Evolutionary conservation across 2,329 filamentous ascomycete species (phyloP).

Genomic region (Cercospora sp.): DNA sequence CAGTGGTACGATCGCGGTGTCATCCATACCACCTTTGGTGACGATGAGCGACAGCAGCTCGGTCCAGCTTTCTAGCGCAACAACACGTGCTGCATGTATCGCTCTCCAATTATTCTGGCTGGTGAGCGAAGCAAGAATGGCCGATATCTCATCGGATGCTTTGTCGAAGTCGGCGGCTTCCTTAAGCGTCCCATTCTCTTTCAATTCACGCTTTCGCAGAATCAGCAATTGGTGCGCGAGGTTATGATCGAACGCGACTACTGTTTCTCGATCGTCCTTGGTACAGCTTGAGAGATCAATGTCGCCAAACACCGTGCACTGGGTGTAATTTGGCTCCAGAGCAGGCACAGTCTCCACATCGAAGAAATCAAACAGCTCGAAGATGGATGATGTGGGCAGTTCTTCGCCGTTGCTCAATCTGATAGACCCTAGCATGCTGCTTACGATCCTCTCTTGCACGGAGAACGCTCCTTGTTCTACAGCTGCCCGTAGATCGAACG

Average conservation of each 20-base stretch:
- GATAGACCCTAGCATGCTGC: conserved; percentile 74
- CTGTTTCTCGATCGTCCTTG: conserved; percentile 59
- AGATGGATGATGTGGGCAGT: conserved; percentile 71
- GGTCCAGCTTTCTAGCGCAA: conserved; percentile 78
- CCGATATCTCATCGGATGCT: conserved; percentile 60
- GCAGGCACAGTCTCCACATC: conserved; percentile 59
- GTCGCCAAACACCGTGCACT: conserved; percentile 60
- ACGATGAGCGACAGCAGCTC: conserved; percentile 82
- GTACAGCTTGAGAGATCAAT: conserved; percentile 68
- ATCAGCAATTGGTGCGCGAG: conserved; percentile 73
- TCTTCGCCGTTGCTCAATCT: conserved; percentile 65
- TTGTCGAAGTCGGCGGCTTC: conserved; percentile 37
- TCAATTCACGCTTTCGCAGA: conserved; percentile 65
- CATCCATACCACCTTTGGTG: conserved; percentile 75
- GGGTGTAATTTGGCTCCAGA: conserved; percentile 46
- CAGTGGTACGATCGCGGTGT: conserved; percentile 76
- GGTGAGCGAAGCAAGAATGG: conserved; percentile 61
- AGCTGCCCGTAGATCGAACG: conserved; percentile 78
- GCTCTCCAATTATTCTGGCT: conserved; percentile 65
- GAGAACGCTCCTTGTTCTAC: conserved; percentile 33
- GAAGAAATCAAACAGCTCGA: conserved; percentile 92
- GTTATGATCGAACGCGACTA: conserved; percentile 65
- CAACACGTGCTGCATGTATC: conserved; percentile 58
- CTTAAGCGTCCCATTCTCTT: conserved; percentile 43
- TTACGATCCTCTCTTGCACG: conserved; percentile 58